These are phyloP conservation scores for Amanita fuliginea DNA, from an alignment of 768 basidiomycete species.

Conservation along the genomic window DNA sequence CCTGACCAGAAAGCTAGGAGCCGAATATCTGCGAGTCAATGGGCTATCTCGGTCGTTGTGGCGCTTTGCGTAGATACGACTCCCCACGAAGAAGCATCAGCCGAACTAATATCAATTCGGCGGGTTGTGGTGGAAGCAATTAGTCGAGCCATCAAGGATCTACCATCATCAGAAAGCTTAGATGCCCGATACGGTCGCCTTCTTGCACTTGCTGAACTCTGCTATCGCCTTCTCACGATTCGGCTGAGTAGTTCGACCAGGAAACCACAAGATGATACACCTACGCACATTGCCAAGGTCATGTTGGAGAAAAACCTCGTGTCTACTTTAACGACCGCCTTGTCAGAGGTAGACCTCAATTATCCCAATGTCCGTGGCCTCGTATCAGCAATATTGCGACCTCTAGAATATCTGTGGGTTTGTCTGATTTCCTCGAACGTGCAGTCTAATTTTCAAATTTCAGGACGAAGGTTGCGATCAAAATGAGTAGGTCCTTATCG, in stretches of 20 bases:
- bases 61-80: conserved; percentile 88
- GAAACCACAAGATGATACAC: conserved; percentile 59
- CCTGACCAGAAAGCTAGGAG: conserved; percentile 43
- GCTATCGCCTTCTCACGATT: conserved; percentile 77
- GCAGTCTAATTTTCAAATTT: conserved; percentile 8
- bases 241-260: conserved; percentile 52
- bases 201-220: conserved; percentile 78
- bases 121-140: conserved; percentile 88
- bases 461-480: conserved; percentile 95
- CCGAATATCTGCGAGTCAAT: conserved; percentile 59
- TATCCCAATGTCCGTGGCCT: conserved; percentile 84
- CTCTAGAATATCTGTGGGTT: conserved; percentile 80
- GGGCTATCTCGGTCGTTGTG: conserved; percentile 84
- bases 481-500: conserved; percentile 78
- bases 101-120: conserved; percentile 80
- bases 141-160: conserved; percentile 79
- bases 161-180: conserved; percentile 41
- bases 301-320: conserved; percentile 99
- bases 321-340: conserved; percentile 71
- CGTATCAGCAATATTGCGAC: conserved; percentile 80
- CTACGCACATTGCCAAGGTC: conserved; percentile 88
- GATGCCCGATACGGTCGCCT: conserved; percentile 83
- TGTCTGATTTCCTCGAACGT: conserved; percentile 2
- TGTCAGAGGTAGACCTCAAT: conserved; percentile 91
- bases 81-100: conserved; percentile 44